Conservation (phyloP, 139 green algal genomes). For the Parachlorella kessleri region DNA sequence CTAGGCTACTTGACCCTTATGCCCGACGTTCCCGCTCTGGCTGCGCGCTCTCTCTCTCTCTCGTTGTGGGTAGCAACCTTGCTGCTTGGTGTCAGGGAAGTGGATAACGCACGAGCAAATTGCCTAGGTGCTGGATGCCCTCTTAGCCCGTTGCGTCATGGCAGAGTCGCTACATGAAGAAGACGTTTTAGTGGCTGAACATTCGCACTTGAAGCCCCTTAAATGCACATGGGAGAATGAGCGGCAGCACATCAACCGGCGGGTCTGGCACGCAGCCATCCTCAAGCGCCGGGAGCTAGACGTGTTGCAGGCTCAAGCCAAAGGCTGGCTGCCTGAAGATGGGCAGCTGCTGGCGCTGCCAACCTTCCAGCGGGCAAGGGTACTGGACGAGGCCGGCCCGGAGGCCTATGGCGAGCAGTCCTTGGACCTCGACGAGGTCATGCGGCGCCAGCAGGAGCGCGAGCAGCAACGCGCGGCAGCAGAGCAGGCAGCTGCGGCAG, state of each 20-base stretch:
- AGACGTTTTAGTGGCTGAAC: background rate
- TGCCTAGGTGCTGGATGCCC: no score
- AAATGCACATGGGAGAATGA: background rate
- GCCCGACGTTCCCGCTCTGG: no score
- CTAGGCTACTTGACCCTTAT: no score
- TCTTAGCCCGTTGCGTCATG: no score
- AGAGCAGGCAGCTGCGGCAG: background rate
- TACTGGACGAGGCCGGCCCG: background rate
- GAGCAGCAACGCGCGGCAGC: background rate
- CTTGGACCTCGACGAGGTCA: background rate
- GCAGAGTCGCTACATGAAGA: background rate
- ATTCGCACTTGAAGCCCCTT: background rate
- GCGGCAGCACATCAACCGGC: background rate
- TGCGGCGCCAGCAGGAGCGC: background rate
- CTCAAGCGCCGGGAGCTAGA: background rate
- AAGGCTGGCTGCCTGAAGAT: background rate
- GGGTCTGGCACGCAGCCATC: background rate
- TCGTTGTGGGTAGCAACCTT: no score
- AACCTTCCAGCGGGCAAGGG: background rate
- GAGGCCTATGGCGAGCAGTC: background rate
- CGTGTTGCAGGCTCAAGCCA: background rate
- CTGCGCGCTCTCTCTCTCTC: no score
- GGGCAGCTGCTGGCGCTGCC: background rate
- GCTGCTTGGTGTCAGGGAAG: no score
- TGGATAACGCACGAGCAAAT: no score